phyloP scores from a whole-genome alignment of 495 filamentous ascomycete genomes.

The Neurospora sp. region DNA sequence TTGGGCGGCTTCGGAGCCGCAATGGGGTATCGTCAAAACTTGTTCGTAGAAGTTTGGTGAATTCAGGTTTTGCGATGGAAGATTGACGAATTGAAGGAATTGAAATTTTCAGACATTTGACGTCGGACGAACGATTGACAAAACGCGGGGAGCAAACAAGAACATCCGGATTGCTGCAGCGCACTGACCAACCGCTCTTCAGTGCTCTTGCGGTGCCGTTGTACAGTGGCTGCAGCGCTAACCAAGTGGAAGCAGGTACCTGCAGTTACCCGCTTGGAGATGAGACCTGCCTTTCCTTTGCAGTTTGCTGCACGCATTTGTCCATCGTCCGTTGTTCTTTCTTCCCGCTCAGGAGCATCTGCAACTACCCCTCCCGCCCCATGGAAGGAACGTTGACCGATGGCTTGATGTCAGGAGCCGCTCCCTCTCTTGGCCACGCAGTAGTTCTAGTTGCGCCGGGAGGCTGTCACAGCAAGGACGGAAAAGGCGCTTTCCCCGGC shows the following conservation, averaged over 20 bases:
- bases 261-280: not conserved
- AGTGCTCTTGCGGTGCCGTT: not conserved
- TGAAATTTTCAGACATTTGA: not conserved
- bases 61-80: too few species aligned
- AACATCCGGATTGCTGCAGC: not conserved
- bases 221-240: not conserved
- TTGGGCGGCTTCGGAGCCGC: too few species aligned
- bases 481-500: not conserved
- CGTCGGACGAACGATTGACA: not conserved
- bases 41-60: too few species aligned
- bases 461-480: not conserved
- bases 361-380: fast-evolving
- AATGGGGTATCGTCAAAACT: too few species aligned
- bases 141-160: too few species aligned
- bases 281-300: too few species aligned
- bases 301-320: not conserved
- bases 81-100: not conserved
- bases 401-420: not conserved
- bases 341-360: not conserved
- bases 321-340: not conserved
- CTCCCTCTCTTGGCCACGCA: not conserved
- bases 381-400: not conserved
- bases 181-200: not conserved
- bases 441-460: not conserved
- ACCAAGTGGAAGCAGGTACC: not conserved